These are phyloP conservation scores for Beverwykella pulmonaria DNA, from an alignment of 495 filamentous ascomycete species.

Conservation along the genomic window DNA sequence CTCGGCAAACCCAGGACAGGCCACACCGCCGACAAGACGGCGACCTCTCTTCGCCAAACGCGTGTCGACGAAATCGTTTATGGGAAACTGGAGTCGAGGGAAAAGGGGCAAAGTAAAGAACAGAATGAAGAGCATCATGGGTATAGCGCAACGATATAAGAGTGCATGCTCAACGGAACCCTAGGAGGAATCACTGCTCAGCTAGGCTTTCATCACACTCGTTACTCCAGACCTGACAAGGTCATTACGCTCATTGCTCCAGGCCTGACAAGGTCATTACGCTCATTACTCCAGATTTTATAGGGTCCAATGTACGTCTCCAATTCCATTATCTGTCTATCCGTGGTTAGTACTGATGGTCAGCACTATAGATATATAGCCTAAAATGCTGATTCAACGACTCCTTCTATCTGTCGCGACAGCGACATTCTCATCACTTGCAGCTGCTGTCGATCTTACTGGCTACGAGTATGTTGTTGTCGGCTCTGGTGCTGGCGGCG, in stretches of 20 bases:
- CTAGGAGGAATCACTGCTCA: too few relatives aligned
- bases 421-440: not conserved
- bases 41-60: not conserved
- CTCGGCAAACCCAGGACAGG: not conserved
- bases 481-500: constrained; percentile 34
- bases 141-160: not conserved
- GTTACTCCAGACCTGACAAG: not conserved
- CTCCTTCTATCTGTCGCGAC: not conserved
- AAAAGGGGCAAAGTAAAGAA: not conserved
- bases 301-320: not conserved
- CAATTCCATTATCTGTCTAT: not conserved
- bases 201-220: not conserved
- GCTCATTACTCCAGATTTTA: not conserved
- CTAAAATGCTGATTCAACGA: constrained; percentile 4
- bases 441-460: constrained; percentile 2
- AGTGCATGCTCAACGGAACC: not conserved
- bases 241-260: not conserved
- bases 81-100: not conserved
- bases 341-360: not conserved
- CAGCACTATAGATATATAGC: not conserved
- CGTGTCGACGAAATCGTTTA: not conserved
- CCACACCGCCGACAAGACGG: not conserved
- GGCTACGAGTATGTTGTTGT: constrained; percentile 38
- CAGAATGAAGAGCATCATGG: not conserved
- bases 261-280: not conserved